Conservation (phyloP, 2,329 filamentous ascomycete species). For the Huntiella decipiens region DNA sequence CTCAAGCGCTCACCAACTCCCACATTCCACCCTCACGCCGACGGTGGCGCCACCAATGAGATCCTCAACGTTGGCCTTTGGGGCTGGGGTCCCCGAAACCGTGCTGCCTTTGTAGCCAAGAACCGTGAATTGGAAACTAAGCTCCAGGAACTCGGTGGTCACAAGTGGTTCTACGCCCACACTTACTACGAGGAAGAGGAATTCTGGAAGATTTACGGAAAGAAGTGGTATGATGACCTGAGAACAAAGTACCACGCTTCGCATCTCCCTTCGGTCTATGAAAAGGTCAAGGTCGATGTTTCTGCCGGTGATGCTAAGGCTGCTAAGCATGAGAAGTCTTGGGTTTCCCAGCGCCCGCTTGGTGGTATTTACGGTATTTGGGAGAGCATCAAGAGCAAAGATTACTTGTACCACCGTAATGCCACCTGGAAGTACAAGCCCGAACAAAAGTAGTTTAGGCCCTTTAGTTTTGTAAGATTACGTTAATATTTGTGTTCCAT, state of each 20-base stretch:
- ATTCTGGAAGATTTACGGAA: slow-evolving; percentile 47
- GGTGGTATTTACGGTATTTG: slow-evolving; percentile 40
- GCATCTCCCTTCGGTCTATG: slow-evolving; percentile 46
- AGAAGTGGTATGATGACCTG: slow-evolving; percentile 40
- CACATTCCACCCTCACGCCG: slow-evolving; percentile 34
- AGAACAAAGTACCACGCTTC: slow-evolving; percentile 42
- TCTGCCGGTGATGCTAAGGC: slow-evolving; percentile 22
- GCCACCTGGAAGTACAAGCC: slow-evolving; percentile 35
- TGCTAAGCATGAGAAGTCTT: slow-evolving; percentile 22
- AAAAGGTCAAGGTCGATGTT: slow-evolving; percentile 45
- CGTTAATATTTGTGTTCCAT: too few relatives aligned
- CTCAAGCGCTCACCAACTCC: slow-evolving; percentile 28
- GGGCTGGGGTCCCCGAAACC: slow-evolving; percentile 48
- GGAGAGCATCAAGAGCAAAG: slow-evolving; percentile 37
- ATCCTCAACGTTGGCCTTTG: slow-evolving; percentile 56
- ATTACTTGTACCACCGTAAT: slow-evolving; percentile 33
- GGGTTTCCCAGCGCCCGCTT: slow-evolving; percentile 33
- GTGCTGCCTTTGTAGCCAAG: slow-evolving; percentile 40
- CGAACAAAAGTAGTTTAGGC: slow-evolving; percentile 8
- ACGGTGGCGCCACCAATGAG: slow-evolving; percentile 14
- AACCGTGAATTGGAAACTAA: slow-evolving; percentile 56
- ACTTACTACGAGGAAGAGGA: slow-evolving; percentile 60
- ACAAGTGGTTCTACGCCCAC: slow-evolving; percentile 79
- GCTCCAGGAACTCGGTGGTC: slow-evolving; percentile 48
- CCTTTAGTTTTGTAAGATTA: too few relatives aligned